Base-by-base conservation (phyloP, 2,329 filamentous ascomycete genomes). In the Periglandula ipomoeae region DNA sequence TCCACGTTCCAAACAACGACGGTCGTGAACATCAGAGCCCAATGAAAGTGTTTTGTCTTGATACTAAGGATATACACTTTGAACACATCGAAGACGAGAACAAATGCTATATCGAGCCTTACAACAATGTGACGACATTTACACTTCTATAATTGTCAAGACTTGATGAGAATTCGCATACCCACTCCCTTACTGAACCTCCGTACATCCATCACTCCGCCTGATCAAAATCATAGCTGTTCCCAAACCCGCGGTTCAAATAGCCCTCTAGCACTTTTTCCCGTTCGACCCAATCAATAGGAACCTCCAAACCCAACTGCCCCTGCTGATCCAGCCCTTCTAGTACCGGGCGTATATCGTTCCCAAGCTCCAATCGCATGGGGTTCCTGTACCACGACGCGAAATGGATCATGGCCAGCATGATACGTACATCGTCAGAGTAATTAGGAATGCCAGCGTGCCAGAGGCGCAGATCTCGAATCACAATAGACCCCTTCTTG, bases 391-490 rank as follows among this genome's bases (percentile, higher is more conserved):
- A 79, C 75, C 75, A 79, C 0, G 69, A 70, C 0, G 77, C 75
- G 55, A 81, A 81, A 58, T 78, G 76, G 38, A 80, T 77, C 66
- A 78, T 71, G 30, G 76, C 76, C n/a, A 82, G 61, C 78, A 82
- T 81, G 17, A 81, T 70, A 23, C 78, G 63, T 15, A 74, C 69
- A 6, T 71, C 62, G 4, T 69, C 60, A 1, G 72, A 74, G 38
- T 61, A 56, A 54, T 84, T 83, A 1, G 78, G 78, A 73, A 81
- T 80, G 0, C 79, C 80, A 0, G 77, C 78, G 58, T 84, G 79
- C 79, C 80, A 84, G 5, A 82, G 69, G 22, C 79, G 65, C 47
- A 84, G 60, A 58, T 84, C 80, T 2, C 81, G 69, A 26, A 84
- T 58, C 32, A 82, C 67, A 20, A 83, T 58, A 35, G 75, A 74